Evolutionary conservation across 2,329 filamentous ascomycete genomes (phyloP).

Genomic region (Beauveria sp.): DNA sequence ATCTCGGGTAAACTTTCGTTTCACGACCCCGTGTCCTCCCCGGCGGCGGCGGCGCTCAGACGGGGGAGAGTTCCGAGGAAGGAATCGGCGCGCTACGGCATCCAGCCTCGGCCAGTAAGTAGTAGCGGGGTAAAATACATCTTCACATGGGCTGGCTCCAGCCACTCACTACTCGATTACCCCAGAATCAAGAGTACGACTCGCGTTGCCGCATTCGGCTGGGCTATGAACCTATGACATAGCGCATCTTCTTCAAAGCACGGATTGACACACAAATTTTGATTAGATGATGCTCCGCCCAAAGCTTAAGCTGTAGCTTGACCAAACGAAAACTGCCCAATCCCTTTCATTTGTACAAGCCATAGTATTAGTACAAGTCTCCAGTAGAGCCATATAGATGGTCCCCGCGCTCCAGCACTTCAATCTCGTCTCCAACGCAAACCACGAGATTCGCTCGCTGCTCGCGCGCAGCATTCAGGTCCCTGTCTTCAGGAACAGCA

Average conservation of each 20-base stretch:
- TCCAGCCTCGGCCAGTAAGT: neutral
- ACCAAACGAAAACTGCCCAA: neutral
- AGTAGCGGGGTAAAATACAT: neutral
- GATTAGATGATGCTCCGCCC: no score
- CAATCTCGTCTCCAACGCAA: constrained; percentile 21
- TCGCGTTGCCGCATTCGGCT: neutral
- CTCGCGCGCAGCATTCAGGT: constrained; percentile 10
- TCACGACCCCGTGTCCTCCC: neutral
- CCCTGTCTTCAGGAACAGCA: constrained; percentile 20
- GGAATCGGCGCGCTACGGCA: neutral
- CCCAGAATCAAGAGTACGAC: neutral
- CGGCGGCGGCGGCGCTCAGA: neutral
- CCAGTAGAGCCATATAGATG: constrained; percentile 22
- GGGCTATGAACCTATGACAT: neutral
- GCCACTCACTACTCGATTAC: neutral
- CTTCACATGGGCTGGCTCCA: neutral
- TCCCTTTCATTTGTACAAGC: neutral
- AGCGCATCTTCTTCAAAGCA: no score
- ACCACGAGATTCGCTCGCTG: constrained; percentile 13
- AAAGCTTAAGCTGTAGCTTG: no score
- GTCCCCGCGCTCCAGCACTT: constrained; percentile 20
- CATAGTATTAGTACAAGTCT: constrained; percentile 17
- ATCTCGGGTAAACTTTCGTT: constrained; percentile 1
- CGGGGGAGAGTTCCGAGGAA: neutral
- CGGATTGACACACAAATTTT: neutral